Evolutionary conservation across 371 early-diverging fungal species (phyloP), one percentile per base, ranked within the genome.

Genomic region (Mucor circinelloides): DNA sequence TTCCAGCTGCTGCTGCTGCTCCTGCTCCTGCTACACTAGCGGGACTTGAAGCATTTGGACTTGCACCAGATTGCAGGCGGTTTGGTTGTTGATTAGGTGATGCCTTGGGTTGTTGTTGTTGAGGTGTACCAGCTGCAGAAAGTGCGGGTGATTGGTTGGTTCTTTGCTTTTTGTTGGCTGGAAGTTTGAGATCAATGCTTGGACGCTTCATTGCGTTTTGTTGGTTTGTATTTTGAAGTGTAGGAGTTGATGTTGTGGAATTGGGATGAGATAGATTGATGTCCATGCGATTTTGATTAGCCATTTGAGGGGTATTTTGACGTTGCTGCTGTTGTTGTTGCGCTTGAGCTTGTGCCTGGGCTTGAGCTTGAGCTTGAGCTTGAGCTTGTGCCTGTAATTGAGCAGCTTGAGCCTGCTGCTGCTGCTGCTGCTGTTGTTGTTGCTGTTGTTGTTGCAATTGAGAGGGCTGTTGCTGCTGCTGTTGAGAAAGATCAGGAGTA

Each of bases 161-260:
- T 10, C 74, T 66, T 40, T 64, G 71, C 56, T 80, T 80, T 50
- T 82, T 82, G 2, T 71, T 67, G 1, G 79, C 69, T 3, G 83
- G 80, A 23, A 83, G 62, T 56, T 83, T 83, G 19, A 83, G 60
- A 72, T 83, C 83, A 30, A 83, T 80, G 25, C 76, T 77, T 3
- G 63, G 70, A 56, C 77, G 80, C 34, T 70, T 64, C 7, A 67
- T 38, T 6, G 50, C 28, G 7, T 42, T 30, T 27, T 40, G 52
- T 28, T 59, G 60, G 15, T 32, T 44, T 5, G 56, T 13, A 8
- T 57, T 34, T 19, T 38, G 57, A 31, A 64, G 28, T 25, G 40
- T 57, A 23, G 72, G 66, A 12, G 69, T 65, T 3, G 58, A 58
- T 6, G 32, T 48, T 7, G 27, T 32, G 19, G 63, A 58, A 7